A percentile compares a stretch with the other conserved stretches of the same genome.
phyloP scores from a whole-genome alignment of 2,329 filamentous ascomycete species.

The Phoma sp. region DNA sequence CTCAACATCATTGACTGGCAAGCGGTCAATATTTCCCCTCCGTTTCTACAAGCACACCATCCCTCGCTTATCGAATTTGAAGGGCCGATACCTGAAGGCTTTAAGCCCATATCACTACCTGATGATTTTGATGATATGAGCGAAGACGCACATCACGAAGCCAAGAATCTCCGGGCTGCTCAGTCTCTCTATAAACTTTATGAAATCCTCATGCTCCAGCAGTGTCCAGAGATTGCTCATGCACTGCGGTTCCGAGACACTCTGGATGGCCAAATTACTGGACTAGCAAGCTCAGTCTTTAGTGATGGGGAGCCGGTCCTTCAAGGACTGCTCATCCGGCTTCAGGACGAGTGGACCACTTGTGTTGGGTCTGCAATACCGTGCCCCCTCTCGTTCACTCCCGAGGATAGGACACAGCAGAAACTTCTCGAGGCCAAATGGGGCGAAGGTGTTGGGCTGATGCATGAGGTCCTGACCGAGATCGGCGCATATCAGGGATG shows the following conservation, averaged over 20 bases:
- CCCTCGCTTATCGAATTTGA: slow-evolving; percentile 36
- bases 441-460: slow-evolving; percentile 30
- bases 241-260: slow-evolving; percentile 25
- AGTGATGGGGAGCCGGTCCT: slow-evolving; percentile 26
- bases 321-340: slow-evolving; percentile 26
- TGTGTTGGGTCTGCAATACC: slow-evolving; percentile 17
- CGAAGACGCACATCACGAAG: slow-evolving; percentile 22
- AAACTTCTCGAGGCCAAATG: slow-evolving; percentile 25
- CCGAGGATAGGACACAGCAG: slow-evolving; percentile 27
- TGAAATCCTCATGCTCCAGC: slow-evolving; percentile 21
- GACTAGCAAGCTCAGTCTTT: slow-evolving; percentile 26
- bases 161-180: slow-evolving; percentile 26
- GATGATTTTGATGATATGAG: slow-evolving; percentile 24
- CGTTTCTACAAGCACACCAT: slow-evolving; percentile 35
- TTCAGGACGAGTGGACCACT: slow-evolving; percentile 26
- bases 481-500: slow-evolving; percentile 31
- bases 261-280: slow-evolving; percentile 23
- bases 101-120: slow-evolving; percentile 22
- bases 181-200: slow-evolving; percentile 32
- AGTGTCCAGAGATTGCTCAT: slow-evolving; percentile 24
- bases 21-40: slow-evolving; percentile 34
- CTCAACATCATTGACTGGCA: slow-evolving; percentile 48
- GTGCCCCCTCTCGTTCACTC: slow-evolving; percentile 27
- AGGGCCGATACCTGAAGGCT: slow-evolving; percentile 28
- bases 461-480: slow-evolving; percentile 26